Base-by-base conservation (phyloP, 2,329 filamentous ascomycete genomes). In the Fusarium hainanense region DNA sequence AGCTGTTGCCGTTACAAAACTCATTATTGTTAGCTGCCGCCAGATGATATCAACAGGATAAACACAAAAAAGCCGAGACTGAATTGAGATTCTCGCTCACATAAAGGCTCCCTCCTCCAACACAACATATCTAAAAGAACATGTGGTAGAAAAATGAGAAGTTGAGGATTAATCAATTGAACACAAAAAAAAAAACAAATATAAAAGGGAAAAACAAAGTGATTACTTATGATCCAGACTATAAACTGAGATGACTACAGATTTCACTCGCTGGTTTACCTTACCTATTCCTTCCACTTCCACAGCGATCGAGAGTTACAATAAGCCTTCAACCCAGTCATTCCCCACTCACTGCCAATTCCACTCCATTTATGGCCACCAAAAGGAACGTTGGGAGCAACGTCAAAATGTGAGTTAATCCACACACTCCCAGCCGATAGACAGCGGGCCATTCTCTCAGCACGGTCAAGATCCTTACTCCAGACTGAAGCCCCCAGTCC, bases 401-500 rank as follows among this genome's bases (percentile, higher is more conserved):
- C 50, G 16, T 52, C 50, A 14, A 51, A 51, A 25, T 50, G 56
- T 6, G 50, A 50, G 50, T 59, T 59, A 14, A 59, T 59, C 41
- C 55, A 59, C 4, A 59, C 56, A 40, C 55, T 59, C 3, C 56
- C 56, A 6, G n/a, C 49, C 4, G 54, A 50, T 3, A 59, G 7
- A 18, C 12, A 37, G 12, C 50, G 32, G 13, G 49, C 56, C 16
- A 56, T 20, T 6, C 16, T 20, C 20, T 18, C 55, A 10, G 56
- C 56, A 20, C 30, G 30, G 10, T 10, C 13, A 8, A 37, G 2
- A 9, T 59, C 56, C 13, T 21, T 61, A 4, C 61, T 90, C 76
- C 89, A 90, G 3, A 91, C 82, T 0, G 76, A 76, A 5, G 82
- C 81, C 66, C 85, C 78, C 1, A 82, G 75, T 3, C 79, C 79